phyloP scores from a whole-genome alignment of 176 grass and related monocot genomes.

The Cenchrus fungigraminus region DNA sequence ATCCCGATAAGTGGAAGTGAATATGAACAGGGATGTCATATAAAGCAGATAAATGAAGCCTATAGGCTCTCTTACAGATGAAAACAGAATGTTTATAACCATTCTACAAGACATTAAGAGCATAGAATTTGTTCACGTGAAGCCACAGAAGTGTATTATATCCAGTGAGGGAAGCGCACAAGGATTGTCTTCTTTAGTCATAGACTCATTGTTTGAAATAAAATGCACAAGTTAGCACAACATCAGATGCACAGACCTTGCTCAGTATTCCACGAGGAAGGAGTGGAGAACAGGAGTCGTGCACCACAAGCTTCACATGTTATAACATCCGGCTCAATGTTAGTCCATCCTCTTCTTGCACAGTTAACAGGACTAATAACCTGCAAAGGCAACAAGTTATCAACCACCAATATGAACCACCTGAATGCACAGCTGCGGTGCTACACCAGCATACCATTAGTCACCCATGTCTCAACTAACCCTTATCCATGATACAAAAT shows the following conservation, averaged over 20 bases:
- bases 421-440: conserved; percentile 3
- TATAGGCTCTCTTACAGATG: background rate
- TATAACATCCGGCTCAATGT: conserved; percentile 86
- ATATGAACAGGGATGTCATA: background rate
- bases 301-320: conserved; percentile 90
- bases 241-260: conserved; percentile 65
- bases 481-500: background rate
- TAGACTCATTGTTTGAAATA: background rate
- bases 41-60: conserved; percentile 17
- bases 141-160: background rate
- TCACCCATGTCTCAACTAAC: background rate
- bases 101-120: background rate
- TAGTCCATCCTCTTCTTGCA: conserved; percentile 94
- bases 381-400: conserved; percentile 46
- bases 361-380: conserved; percentile 93
- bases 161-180: conserved; percentile 1
- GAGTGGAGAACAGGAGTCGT: conserved; percentile 82
- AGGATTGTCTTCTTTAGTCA: conserved; percentile 10
- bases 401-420: background rate
- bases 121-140: conserved; percentile 8
- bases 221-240: conserved; percentile 3
- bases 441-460: background rate
- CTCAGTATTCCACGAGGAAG: conserved; percentile 79
- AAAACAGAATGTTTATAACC: conserved; percentile 7
- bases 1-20: conserved; percentile 19